Conservation (phyloP, 176 grass and related monocot genomes). For the bread wheat (Triticum aestivum) region DNA sequence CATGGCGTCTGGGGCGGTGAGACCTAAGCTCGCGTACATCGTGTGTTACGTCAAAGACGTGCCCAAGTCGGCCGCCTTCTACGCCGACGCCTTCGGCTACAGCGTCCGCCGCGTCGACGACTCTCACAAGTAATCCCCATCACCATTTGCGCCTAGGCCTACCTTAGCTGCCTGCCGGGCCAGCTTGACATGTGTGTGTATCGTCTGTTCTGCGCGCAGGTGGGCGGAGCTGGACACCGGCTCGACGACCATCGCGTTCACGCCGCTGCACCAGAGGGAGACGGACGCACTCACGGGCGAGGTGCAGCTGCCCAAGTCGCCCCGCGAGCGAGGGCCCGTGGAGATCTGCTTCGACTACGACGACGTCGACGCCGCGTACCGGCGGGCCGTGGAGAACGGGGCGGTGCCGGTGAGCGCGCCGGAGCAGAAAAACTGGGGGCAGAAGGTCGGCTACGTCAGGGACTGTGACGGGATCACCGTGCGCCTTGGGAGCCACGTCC, state of each 20-base stretch:
- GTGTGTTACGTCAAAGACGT: slow-evolving; percentile 69
- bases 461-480: slow-evolving; percentile 75
- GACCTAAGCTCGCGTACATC: slow-evolving; percentile 50
- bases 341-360: slow-evolving; percentile 89
- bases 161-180: not conserved
- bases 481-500: slow-evolving; percentile 62
- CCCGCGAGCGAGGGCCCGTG: slow-evolving; percentile 41
- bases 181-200: not conserved
- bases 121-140: slow-evolving; percentile 31
- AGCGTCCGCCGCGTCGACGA: slow-evolving; percentile 65
- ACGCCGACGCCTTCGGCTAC: slow-evolving; percentile 72
- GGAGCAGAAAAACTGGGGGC: slow-evolving; percentile 74
- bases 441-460: slow-evolving; percentile 82
- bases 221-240: slow-evolving; percentile 90
- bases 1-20: slow-evolving; percentile 45
- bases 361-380: slow-evolving; percentile 78
- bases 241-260: slow-evolving; percentile 79
- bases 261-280: slow-evolving; percentile 75
- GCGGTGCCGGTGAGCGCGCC: slow-evolving; percentile 60
- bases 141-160: not conserved
- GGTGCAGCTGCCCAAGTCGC: slow-evolving; percentile 45
- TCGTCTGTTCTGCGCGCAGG: slow-evolving; percentile 1
- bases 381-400: slow-evolving; percentile 49
- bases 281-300: slow-evolving; percentile 55
- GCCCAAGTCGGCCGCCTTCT: slow-evolving; percentile 56